Percentiles rank a stretch among this genome's conserved stretches.
Conservation (phyloP, 1,139 yeast genomes). For the Scheffersomyces cryptocercus region DNA sequence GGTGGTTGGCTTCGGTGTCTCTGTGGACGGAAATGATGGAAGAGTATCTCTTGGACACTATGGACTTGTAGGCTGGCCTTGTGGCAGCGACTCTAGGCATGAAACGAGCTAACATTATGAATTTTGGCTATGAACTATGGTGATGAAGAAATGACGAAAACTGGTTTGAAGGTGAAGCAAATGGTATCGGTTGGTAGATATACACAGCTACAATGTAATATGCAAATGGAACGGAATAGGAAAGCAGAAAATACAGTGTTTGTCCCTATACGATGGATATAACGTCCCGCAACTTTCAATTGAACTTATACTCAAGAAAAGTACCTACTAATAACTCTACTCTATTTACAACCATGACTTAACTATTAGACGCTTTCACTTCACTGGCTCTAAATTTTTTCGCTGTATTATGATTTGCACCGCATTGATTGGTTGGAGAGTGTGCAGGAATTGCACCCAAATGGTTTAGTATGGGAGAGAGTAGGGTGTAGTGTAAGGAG, state of each 20-base stretch:
- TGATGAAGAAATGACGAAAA: neutral
- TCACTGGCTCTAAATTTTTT: neutral
- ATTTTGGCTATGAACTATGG: too few relatives aligned
- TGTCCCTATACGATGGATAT: too few relatives aligned
- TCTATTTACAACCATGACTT: too few relatives aligned
- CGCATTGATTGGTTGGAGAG: constrained; percentile 21
- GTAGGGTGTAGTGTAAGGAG: too few relatives aligned
- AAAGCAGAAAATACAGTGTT: too few relatives aligned
- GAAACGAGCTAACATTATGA: neutral
- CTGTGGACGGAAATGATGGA: constrained; percentile 69
- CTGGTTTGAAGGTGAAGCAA: neutral
- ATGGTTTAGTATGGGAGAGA: too few relatives aligned
- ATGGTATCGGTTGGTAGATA: too few relatives aligned
- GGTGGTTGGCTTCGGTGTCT: constrained; percentile 68
- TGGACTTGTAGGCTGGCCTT: constrained; percentile 1
- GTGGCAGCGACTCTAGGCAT: neutral
- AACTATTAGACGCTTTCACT: neutral
- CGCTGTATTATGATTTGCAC: constrained; percentile 12
- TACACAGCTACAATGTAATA: too few relatives aligned
- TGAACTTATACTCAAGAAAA: too few relatives aligned
- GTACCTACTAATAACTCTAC: too few relatives aligned
- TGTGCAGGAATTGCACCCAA: constrained; percentile 6
- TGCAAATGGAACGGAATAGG: too few relatives aligned
- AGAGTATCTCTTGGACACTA: constrained; percentile 29
- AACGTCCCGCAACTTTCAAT: too few relatives aligned